These are phyloP conservation scores for Umbilicaria muhlenbergii DNA, from an alignment of 495 filamentous ascomycete species.

Conservation along the genomic window DNA sequence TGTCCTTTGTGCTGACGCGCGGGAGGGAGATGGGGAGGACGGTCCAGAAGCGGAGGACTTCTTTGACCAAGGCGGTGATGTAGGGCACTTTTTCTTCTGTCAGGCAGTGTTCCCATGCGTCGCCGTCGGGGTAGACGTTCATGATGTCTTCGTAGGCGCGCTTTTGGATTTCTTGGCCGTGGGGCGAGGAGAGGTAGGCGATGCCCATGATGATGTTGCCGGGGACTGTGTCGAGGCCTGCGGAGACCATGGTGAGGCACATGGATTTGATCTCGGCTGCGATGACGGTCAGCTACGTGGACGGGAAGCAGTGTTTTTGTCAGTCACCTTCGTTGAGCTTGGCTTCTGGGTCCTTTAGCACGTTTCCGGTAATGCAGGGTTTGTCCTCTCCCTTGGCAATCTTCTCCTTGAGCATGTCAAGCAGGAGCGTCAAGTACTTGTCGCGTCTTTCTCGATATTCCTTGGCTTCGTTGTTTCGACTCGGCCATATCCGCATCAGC, in stretches of 20 bases:
- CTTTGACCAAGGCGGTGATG: constrained; percentile 52
- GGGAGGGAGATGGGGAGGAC: constrained; percentile 63
- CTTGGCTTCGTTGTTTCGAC: constrained; percentile 33
- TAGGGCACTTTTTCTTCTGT: constrained; percentile 57
- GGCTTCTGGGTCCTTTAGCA: constrained; percentile 48
- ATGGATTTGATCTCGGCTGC: constrained; percentile 55
- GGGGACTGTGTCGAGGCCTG: constrained; percentile 53
- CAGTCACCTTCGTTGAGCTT: constrained; percentile 41
- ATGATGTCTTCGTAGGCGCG: constrained; percentile 48
- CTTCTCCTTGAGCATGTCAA: constrained; percentile 41
- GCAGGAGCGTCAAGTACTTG: constrained; percentile 40
- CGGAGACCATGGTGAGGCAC: constrained; percentile 61
- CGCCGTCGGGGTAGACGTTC: constrained; percentile 44
- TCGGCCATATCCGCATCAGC: constrained; percentile 40
- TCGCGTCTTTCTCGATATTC: constrained; percentile 38
- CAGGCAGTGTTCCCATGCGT: constrained; percentile 50
- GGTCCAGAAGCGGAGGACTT: constrained; percentile 54
- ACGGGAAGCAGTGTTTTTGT: not conserved
- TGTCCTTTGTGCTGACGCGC: constrained; percentile 46
- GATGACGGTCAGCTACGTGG: not conserved
- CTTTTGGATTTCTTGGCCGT: constrained; percentile 47
- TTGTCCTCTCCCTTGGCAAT: constrained; percentile 48
- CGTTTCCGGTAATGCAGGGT: constrained; percentile 55
- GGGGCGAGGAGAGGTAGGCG: constrained; percentile 46
- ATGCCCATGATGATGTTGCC: constrained; percentile 57